Conservation (phyloP, 2,329 filamentous ascomycete genomes). For the Elsinoe australis region DNA sequence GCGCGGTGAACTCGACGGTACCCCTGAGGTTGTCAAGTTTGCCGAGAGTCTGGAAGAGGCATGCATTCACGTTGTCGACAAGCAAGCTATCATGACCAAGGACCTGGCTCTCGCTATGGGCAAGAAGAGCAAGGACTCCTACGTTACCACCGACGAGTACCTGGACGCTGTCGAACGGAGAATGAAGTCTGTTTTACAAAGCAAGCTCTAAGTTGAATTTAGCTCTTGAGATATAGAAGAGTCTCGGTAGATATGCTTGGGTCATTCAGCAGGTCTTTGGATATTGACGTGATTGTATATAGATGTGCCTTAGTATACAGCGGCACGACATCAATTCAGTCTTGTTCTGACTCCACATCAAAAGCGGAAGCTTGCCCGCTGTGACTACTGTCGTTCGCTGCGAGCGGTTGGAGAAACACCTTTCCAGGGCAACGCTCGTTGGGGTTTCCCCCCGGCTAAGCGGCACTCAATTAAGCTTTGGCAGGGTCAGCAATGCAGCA, state of each 20-base stretch:
- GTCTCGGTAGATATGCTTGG: not conserved
- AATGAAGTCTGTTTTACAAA: conserved; percentile 70
- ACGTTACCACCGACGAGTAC: conserved; percentile 89
- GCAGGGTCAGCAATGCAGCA: too few relatives aligned
- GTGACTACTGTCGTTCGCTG: too few relatives aligned
- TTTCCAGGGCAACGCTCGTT: too few relatives aligned
- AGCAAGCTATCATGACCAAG: conserved; percentile 98
- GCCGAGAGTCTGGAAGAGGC: conserved; percentile 88
- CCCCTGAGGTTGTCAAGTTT: conserved; percentile 85
- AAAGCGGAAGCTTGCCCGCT: too few relatives aligned
- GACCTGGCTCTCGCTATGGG: conserved; percentile 92
- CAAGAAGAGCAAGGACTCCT: conserved; percentile 74
- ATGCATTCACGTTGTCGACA: conserved; percentile 86
- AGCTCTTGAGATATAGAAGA: not conserved
- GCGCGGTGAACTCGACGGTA: conserved; percentile 85
- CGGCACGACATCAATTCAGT: too few relatives aligned
- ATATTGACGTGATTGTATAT: conserved; percentile 1
- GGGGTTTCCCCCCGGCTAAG: too few relatives aligned
- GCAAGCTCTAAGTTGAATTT: conserved; percentile 54
- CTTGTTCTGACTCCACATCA: too few relatives aligned
- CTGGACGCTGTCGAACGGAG: conserved; percentile 84
- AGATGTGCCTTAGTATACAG: too few relatives aligned
- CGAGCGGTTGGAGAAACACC: too few relatives aligned
- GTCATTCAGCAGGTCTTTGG: not conserved
- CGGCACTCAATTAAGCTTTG: too few relatives aligned